Evolutionary conservation across 164 flowering plant genomes (phyloP).

Genomic region (Tetrastigma voinierianum): DNA sequence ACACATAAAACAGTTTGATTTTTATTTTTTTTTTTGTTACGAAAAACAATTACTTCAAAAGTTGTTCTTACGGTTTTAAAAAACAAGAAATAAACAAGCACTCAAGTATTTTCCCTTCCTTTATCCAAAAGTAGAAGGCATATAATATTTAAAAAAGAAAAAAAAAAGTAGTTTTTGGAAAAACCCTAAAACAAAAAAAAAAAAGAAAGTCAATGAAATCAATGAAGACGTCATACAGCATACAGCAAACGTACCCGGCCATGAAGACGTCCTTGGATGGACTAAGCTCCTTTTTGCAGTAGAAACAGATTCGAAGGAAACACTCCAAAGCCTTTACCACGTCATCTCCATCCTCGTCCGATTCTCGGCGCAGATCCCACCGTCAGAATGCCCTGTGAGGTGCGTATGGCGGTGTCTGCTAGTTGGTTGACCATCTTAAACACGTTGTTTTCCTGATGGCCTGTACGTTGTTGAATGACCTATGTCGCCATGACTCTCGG

Average conservation of each 20-base stretch:
- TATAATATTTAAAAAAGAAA: no score
- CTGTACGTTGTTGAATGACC: neutral
- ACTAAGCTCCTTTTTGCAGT: constrained; percentile 20
- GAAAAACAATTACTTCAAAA: no score
- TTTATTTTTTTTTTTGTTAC: no score
- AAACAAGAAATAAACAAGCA: no score
- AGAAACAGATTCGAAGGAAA: constrained; percentile 19
- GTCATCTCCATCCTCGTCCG: neutral
- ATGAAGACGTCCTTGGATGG: constrained; percentile 14
- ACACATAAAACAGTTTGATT: no score
- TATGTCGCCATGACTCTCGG: no score
- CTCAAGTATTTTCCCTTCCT: no score
- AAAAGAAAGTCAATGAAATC: no score
- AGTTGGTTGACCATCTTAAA: no score
- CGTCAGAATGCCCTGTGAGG: neutral
- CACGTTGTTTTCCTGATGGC: no score
- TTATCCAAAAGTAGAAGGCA: no score
- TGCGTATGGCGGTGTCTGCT: neutral
- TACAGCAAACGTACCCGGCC: constrained; percentile 19
- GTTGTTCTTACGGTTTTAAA: no score
- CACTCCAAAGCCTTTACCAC: constrained; percentile 6
- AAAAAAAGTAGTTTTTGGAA: neutral
- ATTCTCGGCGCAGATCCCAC: constrained; percentile 13
- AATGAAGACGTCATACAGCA: neutral
- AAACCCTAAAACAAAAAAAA: neutral